A percentile compares a stretch with the other conserved stretches of the same genome.
These are phyloP conservation scores for Suhomyces tanzawaensis DNA, from an alignment of 805 yeast species.

Conservation along the genomic window DNA sequence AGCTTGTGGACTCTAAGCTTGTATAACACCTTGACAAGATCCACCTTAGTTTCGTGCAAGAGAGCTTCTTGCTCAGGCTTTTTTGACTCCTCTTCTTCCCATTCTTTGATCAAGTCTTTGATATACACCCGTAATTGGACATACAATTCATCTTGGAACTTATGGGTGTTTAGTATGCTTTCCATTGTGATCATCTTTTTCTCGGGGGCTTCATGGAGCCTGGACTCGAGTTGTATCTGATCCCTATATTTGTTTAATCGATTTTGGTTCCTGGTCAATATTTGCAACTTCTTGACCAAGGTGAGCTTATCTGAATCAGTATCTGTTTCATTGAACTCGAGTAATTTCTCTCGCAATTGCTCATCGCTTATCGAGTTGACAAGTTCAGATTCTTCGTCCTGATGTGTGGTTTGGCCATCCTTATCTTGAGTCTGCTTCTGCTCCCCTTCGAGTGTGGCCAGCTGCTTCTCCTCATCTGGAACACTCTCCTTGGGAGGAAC, in stretches of 20 bases:
- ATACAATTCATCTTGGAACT: slow-evolving; percentile 26
- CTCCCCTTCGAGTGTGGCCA: slow-evolving; percentile 6
- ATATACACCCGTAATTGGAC: slow-evolving; percentile 49
- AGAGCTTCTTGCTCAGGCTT: slow-evolving; percentile 14
- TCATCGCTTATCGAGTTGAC: slow-evolving; percentile 21
- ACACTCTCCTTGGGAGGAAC: neutral
- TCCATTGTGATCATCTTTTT: slow-evolving; percentile 8
- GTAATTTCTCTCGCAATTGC: slow-evolving; percentile 20
- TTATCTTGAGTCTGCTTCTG: slow-evolving; percentile 10
- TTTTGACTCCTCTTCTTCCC: slow-evolving; percentile 29
- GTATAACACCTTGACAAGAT: slow-evolving; percentile 52
- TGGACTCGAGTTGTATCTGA: slow-evolving; percentile 27
- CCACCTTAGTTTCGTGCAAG: slow-evolving; percentile 35
- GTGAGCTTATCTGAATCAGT: slow-evolving; percentile 16
- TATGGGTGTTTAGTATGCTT: slow-evolving; percentile 6
- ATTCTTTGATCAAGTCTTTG: slow-evolving; percentile 41
- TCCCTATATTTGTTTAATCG: slow-evolving; percentile 20
- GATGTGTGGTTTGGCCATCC: slow-evolving; percentile 9
- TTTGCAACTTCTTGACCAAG: slow-evolving; percentile 15
- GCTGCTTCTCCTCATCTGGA: neutral
- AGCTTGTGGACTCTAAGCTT: slow-evolving; percentile 37
- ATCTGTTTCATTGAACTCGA: slow-evolving; percentile 15
- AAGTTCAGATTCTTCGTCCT: slow-evolving; percentile 6
- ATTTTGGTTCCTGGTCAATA: slow-evolving; percentile 15
- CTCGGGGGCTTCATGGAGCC: slow-evolving; percentile 7